These are phyloP conservation scores for Pseudogymnoascus destructans DNA, from an alignment of 2,329 filamentous ascomycete genomes.

Conservation along the genomic window DNA sequence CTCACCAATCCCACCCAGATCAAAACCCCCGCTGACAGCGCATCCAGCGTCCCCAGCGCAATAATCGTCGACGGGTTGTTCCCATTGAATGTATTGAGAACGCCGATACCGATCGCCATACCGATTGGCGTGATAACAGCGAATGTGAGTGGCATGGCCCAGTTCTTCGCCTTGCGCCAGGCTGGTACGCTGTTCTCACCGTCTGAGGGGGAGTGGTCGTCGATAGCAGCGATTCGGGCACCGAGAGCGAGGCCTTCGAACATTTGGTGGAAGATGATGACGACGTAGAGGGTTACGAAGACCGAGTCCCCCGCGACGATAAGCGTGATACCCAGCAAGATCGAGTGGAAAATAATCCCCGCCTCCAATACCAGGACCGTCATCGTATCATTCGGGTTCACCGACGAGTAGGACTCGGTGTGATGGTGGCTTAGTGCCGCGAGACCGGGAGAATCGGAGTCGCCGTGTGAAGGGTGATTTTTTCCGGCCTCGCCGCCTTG, in stretches of 20 bases:
- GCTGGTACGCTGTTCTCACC: neutral
- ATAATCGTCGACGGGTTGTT: slow-evolving; percentile 56
- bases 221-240: slow-evolving; percentile 47
- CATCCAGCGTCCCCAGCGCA: slow-evolving; percentile 61
- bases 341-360: slow-evolving; percentile 63
- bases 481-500: neutral
- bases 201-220: slow-evolving; percentile 8
- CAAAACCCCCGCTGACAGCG: slow-evolving; percentile 61
- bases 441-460: neutral
- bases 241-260: slow-evolving; percentile 67
- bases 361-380: slow-evolving; percentile 58
- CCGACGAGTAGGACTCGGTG: neutral
- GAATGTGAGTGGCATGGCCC: slow-evolving; percentile 49
- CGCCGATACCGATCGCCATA: slow-evolving; percentile 69
- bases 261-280: slow-evolving; percentile 67
- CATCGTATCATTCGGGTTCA: slow-evolving; percentile 32
- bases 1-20: slow-evolving; percentile 71
- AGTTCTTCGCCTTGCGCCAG: slow-evolving; percentile 32
- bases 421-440: slow-evolving; percentile 1
- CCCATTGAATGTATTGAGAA: slow-evolving; percentile 58
- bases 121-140: slow-evolving; percentile 62
- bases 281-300: slow-evolving; percentile 45
- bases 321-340: slow-evolving; percentile 50
- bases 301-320: slow-evolving; percentile 45
- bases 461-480: neutral